Evolutionary conservation across 192 early-diverging fungal genomes (phyloP).

Genomic region (Phlyctochytrium bullatum): DNA sequence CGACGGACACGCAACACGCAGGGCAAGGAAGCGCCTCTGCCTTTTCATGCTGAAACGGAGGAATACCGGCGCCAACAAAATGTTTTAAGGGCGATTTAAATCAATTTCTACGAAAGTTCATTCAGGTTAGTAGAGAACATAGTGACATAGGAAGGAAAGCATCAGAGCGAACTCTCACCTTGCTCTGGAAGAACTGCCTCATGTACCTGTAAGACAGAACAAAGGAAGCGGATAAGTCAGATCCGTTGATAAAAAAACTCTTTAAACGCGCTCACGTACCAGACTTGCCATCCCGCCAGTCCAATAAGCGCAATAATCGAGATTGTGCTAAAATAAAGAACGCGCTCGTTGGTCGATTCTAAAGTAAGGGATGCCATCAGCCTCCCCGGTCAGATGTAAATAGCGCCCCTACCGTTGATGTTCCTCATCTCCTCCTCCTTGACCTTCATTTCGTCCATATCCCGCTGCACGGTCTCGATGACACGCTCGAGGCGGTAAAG

Average conservation of each 20-base stretch:
- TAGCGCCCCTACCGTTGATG: constrained; percentile 67
- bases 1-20: too few species aligned
- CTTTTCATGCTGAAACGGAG: too few species aligned
- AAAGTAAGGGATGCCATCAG: constrained; percentile 9
- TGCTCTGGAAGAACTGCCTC: constrained; percentile 30
- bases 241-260: neutral
- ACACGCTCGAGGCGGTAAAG: constrained; percentile 74
- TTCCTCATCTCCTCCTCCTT: constrained; percentile 82
- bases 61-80: too few species aligned
- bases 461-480: constrained; percentile 73
- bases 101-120: too few species aligned
- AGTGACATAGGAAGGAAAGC: too few species aligned
- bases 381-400: neutral
- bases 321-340: constrained; percentile 75
- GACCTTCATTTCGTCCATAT: constrained; percentile 80
- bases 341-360: constrained; percentile 87
- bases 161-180: too few species aligned
- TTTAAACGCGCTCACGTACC: constrained; percentile 66
- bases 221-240: constrained; percentile 4
- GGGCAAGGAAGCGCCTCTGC: too few species aligned
- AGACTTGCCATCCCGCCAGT: constrained; percentile 76
- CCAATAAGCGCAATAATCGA: constrained; percentile 70
- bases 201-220: neutral
- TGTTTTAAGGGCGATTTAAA: too few species aligned
- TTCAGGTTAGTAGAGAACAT: too few species aligned